phyloP scores from a whole-genome alignment of 371 early-diverging fungal genomes.

The Mortierella sp. region DNA sequence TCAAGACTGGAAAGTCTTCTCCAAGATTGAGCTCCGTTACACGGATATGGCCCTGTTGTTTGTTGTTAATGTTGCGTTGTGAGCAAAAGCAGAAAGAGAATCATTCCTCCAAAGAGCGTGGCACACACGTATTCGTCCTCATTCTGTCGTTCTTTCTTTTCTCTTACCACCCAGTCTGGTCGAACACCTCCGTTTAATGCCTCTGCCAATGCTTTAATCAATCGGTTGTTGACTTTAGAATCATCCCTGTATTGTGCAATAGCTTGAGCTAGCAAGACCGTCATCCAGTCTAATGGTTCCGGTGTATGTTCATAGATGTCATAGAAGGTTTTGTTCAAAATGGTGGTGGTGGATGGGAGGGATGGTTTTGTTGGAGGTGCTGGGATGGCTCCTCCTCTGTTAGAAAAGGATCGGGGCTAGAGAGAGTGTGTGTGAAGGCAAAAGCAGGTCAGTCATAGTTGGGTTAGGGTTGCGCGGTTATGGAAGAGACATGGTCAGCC shows the following conservation, averaged over 20 bases:
- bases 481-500: not conserved
- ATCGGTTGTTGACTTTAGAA: conserved; percentile 76
- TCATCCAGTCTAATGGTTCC: conserved; percentile 94
- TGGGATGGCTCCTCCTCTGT: conserved; percentile 44
- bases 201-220: conserved; percentile 79
- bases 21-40: conserved; percentile 92
- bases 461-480: too few relatives aligned
- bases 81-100: too few relatives aligned
- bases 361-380: conserved; percentile 46
- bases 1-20: conserved; percentile 87
- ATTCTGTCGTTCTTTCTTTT: not conserved
- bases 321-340: conserved; percentile 72
- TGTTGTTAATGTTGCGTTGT: conserved; percentile 9
- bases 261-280: conserved; percentile 87
- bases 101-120: not conserved
- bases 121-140: not conserved
- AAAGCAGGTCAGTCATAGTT: too few relatives aligned
- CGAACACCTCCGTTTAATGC: conserved; percentile 82
- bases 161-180: conserved; percentile 81
- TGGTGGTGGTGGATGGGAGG: conserved; percentile 50
- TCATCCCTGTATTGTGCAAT: conserved; percentile 87
- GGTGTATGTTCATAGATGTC: conserved; percentile 70
- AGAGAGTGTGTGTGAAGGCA: not conserved
- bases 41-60: conserved; percentile 76
- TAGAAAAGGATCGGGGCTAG: conserved; percentile 47